Conservation (phyloP, 1,139 yeast genomes). For the Saccharomyces uvarum region DNA sequence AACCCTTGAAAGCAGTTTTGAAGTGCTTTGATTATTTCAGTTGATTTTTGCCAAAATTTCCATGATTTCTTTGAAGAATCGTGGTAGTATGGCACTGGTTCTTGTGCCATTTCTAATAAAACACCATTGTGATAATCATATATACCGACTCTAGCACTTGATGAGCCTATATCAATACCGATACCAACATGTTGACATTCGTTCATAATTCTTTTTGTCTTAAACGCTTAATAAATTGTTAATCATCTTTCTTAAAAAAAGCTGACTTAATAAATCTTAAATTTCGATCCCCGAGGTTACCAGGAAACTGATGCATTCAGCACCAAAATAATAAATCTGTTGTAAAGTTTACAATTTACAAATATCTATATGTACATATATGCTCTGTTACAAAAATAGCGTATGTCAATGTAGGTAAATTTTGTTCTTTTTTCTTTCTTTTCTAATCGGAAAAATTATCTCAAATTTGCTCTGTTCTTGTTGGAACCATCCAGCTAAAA, state of each 20-base stretch:
- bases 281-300: neutral
- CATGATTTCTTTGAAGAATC: slow-evolving; percentile 16
- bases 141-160: slow-evolving; percentile 39
- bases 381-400: neutral
- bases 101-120: slow-evolving; percentile 14
- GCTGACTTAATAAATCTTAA: neutral
- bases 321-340: neutral
- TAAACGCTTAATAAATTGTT: neutral
- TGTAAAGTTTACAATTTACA: neutral
- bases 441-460: neutral
- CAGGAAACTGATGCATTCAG: neutral
- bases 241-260: neutral
- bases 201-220: neutral
- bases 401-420: neutral
- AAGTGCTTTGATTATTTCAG: slow-evolving; percentile 34
- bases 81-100: slow-evolving; percentile 24
- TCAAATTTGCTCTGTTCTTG: neutral
- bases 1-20: slow-evolving; percentile 16
- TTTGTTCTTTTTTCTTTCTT: neutral
- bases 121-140: slow-evolving; percentile 17
- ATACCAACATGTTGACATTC: slow-evolving; percentile 17
- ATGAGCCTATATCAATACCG: slow-evolving; percentile 53
- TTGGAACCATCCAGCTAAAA: neutral
- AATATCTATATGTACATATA: neutral
- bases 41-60: slow-evolving; percentile 39